Conservation (phyloP, 2,329 filamentous ascomycete genomes). For the Aspergillus flavus region DNA sequence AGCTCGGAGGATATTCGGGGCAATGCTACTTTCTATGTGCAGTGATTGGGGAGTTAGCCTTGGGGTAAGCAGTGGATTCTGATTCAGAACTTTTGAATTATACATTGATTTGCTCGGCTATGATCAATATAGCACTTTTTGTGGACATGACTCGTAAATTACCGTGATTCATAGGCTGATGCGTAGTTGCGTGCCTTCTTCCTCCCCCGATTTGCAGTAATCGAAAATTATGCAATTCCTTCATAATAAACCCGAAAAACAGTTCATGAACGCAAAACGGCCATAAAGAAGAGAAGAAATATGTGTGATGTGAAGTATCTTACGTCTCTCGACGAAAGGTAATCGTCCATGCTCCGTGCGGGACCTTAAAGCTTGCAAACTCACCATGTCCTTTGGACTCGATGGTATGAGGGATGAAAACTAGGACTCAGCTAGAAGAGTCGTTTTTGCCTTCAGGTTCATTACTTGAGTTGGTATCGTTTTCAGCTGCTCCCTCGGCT, state of each 20-base stretch:
- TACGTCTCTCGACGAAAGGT: background rate
- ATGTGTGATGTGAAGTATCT: background rate
- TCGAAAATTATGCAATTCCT: background rate
- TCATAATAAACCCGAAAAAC: background rate
- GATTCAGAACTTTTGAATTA: background rate
- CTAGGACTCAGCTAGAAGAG: background rate
- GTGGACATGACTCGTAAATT: background rate
- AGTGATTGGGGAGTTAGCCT: slow-evolving; percentile 5
- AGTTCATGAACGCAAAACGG: background rate
- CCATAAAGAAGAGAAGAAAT: background rate
- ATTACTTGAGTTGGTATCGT: background rate
- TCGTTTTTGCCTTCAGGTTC: slow-evolving; percentile 1
- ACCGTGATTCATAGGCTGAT: background rate
- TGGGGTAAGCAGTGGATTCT: background rate
- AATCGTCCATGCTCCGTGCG: background rate
- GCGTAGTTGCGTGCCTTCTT: background rate
- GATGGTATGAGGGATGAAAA: background rate
- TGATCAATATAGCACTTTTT: background rate
- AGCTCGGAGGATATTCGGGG: slow-evolving; percentile 43
- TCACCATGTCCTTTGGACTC: too few relatives aligned
- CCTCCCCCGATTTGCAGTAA: background rate
- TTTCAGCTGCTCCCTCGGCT: slow-evolving; percentile 1
- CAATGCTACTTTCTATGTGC: slow-evolving; percentile 36
- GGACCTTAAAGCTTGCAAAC: background rate
- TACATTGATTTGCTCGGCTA: background rate